A percentile compares a stretch with the other conserved stretches of the same genome.
Conservation (phyloP, 1,284 basidiomycete species). For the Tylopilus microsporus region DNA sequence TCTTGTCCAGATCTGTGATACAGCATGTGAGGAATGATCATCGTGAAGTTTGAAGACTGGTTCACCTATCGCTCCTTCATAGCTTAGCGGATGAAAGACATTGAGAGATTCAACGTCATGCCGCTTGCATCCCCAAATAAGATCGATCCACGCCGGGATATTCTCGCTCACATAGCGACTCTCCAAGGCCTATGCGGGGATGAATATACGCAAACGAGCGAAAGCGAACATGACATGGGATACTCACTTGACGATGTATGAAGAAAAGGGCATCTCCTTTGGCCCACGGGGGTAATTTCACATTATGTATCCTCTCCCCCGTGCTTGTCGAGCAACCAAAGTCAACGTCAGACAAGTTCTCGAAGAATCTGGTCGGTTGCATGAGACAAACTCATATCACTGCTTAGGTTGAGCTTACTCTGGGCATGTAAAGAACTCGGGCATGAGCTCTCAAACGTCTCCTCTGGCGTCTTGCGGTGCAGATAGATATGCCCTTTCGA, state of each 20-base stretch:
- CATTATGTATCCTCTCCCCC: slow-evolving; percentile 82
- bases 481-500: slow-evolving; percentile 77
- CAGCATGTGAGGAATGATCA: neutral
- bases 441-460: slow-evolving; percentile 91
- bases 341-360: slow-evolving; percentile 70
- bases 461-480: slow-evolving; percentile 84
- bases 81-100: slow-evolving; percentile 91
- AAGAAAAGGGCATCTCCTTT: slow-evolving; percentile 82
- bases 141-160: slow-evolving; percentile 88
- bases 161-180: slow-evolving; percentile 84
- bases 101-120: slow-evolving; percentile 76
- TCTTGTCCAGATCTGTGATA: slow-evolving; percentile 70
- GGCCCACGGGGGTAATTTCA: slow-evolving; percentile 90
- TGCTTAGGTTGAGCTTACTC: slow-evolving; percentile 44
- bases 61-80: slow-evolving; percentile 84
- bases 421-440: slow-evolving; percentile 83
- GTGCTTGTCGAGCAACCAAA: slow-evolving; percentile 81
- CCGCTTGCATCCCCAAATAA: slow-evolving; percentile 87
- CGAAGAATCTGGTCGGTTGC: slow-evolving; percentile 51
- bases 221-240: neutral
- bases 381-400: slow-evolving; percentile 9
- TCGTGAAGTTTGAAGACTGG: neutral
- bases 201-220: neutral
- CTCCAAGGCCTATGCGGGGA: slow-evolving; percentile 70
- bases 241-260: slow-evolving; percentile 71